Evolutionary conservation across 257 asterid species (phyloP), one percentile per base, ranked within the genome.

Genomic region (Ligustrum vulgare): DNA sequence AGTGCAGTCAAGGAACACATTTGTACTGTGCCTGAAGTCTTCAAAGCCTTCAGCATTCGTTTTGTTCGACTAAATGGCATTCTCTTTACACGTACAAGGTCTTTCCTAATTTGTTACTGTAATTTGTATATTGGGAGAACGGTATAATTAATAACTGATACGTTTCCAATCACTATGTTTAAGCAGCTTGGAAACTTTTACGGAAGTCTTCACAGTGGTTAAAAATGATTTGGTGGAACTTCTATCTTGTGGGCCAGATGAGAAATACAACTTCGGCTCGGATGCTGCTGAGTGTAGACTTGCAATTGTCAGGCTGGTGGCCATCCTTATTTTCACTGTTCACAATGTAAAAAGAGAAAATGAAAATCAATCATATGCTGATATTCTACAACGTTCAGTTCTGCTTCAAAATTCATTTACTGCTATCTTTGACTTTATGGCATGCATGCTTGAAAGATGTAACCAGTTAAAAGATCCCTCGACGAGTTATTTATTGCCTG

Each of bases 31-130:
- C 49, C 49, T 41, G 49, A 41, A 41, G 49, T 41, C 16, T 41
- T 41, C 49, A 41, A 41, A 41, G 16, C 49, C 49, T 41, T 41
- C 49, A 41, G 49, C 49, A 11, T 41, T 41, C 88, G 91, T 67
- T 92, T 91, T 87, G 89, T 92, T 72, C 87, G 98, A 81, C 79
- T 92, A 41, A 91, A 94, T 81, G 99, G 99, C 56, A 82, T 94
- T 79, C 90, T 94, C 37, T 94, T 92, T 81, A 89, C 96, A 5
- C 95, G 97, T 75, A 94, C 98, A 60, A 94, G 99, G 99, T 94
- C 75, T 80, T 80, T 77, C 25, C 41, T 65, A 71, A 49, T 67
- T 54, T 71, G 9, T n/a, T 56, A 71, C 51, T 41, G 49, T 41
- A 11, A 41, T 41, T 41, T 41, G 49, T 41, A 41, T 41, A 41